A percentile compares a stretch with the other conserved stretches of the same genome.
Conservation (phyloP, 768 basidiomycete genomes). For the Suillus fuscotomentosus region DNA sequence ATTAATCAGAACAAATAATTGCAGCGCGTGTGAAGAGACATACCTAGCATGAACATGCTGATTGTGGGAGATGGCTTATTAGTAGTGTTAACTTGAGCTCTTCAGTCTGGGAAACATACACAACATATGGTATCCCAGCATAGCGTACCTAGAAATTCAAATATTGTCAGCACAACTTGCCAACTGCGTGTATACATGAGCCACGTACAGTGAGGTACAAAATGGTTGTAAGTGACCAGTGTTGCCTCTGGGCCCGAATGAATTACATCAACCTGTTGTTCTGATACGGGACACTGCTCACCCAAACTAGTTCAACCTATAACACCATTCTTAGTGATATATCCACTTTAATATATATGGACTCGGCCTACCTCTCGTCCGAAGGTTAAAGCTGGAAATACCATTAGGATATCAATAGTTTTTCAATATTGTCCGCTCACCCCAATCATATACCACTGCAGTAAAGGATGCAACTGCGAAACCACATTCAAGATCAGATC, state of each 20-base stretch:
- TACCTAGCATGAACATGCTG: constrained; percentile 2
- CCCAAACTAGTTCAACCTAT: neutral
- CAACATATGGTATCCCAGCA: neutral
- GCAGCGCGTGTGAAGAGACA: neutral
- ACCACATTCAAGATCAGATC: neutral
- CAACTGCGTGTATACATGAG: neutral
- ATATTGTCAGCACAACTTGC: neutral
- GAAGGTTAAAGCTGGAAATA: neutral
- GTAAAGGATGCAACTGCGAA: neutral
- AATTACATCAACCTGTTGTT: neutral
- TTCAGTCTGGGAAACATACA: neutral
- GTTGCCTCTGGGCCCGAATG: neutral
- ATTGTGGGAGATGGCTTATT: neutral
- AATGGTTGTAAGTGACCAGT: neutral
- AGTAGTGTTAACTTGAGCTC: neutral
- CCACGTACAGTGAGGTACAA: neutral
- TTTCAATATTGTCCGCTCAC: neutral
- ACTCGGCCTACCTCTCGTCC: neutral
- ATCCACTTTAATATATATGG: neutral
- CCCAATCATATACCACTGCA: constrained; percentile 1
- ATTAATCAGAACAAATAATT: neutral
- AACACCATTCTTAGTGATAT: neutral
- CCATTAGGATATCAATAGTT: neutral
- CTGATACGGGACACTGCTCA: neutral
- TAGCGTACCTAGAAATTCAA: neutral